Base-by-base conservation (phyloP, 257 asterid species). In the Solanum piurae region DNA sequence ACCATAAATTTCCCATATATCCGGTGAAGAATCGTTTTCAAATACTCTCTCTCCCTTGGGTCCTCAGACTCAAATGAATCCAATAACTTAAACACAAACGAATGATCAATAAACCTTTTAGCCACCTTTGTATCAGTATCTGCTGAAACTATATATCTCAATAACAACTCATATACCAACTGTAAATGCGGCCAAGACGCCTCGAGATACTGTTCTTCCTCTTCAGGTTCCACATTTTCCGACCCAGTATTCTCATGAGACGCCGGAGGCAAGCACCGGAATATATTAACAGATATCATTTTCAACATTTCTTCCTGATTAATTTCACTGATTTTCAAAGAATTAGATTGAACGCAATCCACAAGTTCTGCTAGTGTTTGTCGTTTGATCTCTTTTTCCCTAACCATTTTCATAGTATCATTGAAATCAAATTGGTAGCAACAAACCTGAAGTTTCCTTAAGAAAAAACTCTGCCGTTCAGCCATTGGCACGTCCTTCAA, bases 1-100 rank as follows among this genome's bases (percentile, higher is more conserved):
- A 93, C 97, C 99, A 95, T 96, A 89, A 96, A 96, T 89, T 93
- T 93, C 87, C 98, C 99, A 83, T 96, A 96, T 90, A 95, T 92
- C 75, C 98, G 91, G 88, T 96, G 99, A 60, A 96, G 92, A 84
- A 95, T 92, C 4, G 98, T 96, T 86, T 96, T 96, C 91, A 96
- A 90, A 89, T 94, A 94, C 90, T 96, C 99, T 91, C 99, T 91
- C 83, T 96, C 99, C 88, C 99, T 93, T 0, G 92, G 90, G 89
- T 96, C 99, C 91, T 95, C 98, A 3, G 98, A 94, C 88, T 96
- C 98, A 86, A 96, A 96, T 89, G 94, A 90, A 87, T 95, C 93
- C 27, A 96, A 94, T 88, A 96, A 83, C 92, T 88, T 95, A 83
- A 93, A 80, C 27, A 96, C 96, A 83, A 96, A 96, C 11, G 93